Evolutionary conservation across 805 yeast genomes (phyloP), one percentile per base, ranked within the genome.

Genomic region (Ogataea thermomethanolica): DNA sequence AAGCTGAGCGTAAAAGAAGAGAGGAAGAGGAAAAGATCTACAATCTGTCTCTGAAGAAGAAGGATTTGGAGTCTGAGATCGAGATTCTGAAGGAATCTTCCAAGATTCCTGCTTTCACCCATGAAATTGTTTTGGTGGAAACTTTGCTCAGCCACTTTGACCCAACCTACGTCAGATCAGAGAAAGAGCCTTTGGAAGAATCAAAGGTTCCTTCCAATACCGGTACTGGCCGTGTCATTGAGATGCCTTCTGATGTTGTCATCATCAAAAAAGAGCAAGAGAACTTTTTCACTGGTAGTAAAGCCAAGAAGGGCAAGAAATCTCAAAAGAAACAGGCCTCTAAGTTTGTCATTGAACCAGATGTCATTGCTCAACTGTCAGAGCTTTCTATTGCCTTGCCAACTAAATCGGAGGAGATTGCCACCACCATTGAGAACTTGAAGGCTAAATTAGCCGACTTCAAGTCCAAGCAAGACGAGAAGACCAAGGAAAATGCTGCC

Each of bases 341-440:
- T 26, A 76, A 76, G 63, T 81, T 89, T 62, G 73, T 81, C 41
- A 75, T 93, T 53, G 91, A 89, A 61, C 84, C 95, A 39, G 84
- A 81, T 48, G 74, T 87, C 46, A 81, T 91, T 54, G 79, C 82
- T 48, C 75, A 84, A 39, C 76, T 93, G 54, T 73, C 86, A 48
- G 84, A 84, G 56, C 76, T 91, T 58, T 79, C 80, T 41, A 75
- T 91, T 49, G 71, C 84, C 33, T 76, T 90, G 48, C 99, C 99
- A 60, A 71, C 82, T 45, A 74, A 80, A 53, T 67, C 76, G 48
- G 93, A 81, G 12, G 91, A 85, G 39, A 79, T 83, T 50, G 71
- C 82, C 24, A 65, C 66, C 32, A 78, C 91, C 48, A 64, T 85
- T 55, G 78, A 71, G 37, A 70, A 78, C 50, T 78, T 91, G 65